Conservation (phyloP, 2,329 filamentous ascomycete genomes). For the Diplodia seriata region DNA sequence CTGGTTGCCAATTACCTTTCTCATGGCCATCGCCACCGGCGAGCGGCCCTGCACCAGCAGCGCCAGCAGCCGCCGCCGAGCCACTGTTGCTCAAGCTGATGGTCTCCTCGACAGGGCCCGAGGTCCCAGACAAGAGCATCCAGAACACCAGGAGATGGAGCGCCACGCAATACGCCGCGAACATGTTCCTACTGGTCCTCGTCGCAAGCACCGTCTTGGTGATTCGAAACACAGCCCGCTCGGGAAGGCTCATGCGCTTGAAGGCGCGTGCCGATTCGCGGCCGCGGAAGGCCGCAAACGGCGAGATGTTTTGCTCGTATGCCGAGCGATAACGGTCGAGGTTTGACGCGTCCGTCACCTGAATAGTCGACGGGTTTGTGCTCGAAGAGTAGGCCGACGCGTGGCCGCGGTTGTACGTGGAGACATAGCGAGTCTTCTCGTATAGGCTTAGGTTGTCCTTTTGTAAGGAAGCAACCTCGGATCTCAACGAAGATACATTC, state of each 20-base stretch:
- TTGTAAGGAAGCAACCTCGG: conserved; percentile 89
- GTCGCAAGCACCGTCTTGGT: conserved; percentile 91
- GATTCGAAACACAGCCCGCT: conserved; percentile 87
- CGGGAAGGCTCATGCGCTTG: conserved; percentile 89
- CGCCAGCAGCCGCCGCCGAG: conserved; percentile 39
- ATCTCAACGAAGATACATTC: conserved; percentile 82
- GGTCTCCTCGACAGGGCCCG: conserved; percentile 69
- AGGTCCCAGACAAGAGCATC: conserved; percentile 84
- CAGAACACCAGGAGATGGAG: conserved; percentile 88
- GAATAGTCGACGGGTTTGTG: conserved; percentile 76
- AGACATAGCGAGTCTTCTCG: conserved; percentile 96
- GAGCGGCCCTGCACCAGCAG: conserved; percentile 42
- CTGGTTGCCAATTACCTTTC: conserved; percentile 46
- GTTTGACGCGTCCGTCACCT: conserved; percentile 66
- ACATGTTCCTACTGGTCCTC: conserved; percentile 88
- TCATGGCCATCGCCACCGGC: conserved; percentile 37
- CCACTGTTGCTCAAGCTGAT: conserved; percentile 38
- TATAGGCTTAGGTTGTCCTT: conserved; percentile 96
- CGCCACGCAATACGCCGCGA: conserved; percentile 88
- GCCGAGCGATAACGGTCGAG: conserved; percentile 87
- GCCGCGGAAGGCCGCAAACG: conserved; percentile 94
- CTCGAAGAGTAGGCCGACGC: conserved; percentile 64
- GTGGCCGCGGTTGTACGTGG: conserved; percentile 81
- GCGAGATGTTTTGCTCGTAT: conserved; percentile 94
- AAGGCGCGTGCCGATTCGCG: conserved; percentile 90